Evolutionary conservation across 2,329 filamentous ascomycete genomes (phyloP).

Genomic region (Fusarium pseudograminearum): DNA sequence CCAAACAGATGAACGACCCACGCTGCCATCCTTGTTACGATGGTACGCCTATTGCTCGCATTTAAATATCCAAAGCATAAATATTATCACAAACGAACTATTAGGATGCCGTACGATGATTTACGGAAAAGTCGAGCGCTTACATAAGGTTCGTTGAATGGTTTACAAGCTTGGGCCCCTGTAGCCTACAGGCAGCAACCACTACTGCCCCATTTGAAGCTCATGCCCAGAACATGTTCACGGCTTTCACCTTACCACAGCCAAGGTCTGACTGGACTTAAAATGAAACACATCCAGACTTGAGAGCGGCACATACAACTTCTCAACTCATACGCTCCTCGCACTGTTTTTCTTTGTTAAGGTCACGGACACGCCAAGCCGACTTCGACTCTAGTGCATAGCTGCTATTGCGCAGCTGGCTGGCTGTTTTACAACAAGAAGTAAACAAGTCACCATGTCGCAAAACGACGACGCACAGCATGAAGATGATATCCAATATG

Average conservation of each 20-base stretch:
- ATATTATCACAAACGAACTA: neutral
- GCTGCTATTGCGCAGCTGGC: neutral
- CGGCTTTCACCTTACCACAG: conserved; percentile 7
- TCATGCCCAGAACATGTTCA: conserved; percentile 14
- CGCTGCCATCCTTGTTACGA: neutral
- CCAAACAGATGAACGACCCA: neutral
- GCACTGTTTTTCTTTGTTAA: neutral
- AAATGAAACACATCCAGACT: neutral
- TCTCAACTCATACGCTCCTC: neutral
- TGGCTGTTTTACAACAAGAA: conserved; percentile 19
- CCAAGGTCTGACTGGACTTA: conserved; percentile 5
- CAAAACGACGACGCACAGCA: conserved; percentile 55
- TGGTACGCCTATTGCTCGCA: neutral
- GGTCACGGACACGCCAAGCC: neutral
- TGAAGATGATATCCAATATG: conserved; percentile 67
- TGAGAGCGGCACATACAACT: neutral
- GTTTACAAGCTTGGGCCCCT: conserved; percentile 29
- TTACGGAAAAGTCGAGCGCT: conserved; percentile 2
- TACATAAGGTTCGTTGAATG: conserved; percentile 5
- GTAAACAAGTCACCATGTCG: conserved; percentile 13
- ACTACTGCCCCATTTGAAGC: conserved; percentile 18
- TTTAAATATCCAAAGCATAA: neutral
- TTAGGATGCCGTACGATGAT: neutral
- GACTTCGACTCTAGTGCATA: neutral
- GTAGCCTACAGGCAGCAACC: conserved; percentile 37